Percentiles rank a stretch among this genome's conserved stretches.
Evolutionary conservation across 129 eudicot genomes (phyloP).

Genomic region (Tanacetum coccineum): DNA sequence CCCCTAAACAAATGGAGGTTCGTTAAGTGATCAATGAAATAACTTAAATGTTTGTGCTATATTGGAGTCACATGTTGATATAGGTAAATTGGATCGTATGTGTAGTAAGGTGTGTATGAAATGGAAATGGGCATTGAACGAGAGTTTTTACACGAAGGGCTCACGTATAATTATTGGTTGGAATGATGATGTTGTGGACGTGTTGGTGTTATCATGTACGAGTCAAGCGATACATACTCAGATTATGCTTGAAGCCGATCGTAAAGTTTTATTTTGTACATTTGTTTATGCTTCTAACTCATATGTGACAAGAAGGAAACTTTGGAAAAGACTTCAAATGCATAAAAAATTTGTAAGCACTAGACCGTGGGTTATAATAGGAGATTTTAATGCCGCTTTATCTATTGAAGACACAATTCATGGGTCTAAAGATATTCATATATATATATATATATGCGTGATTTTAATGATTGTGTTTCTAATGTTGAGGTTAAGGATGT

Average conservation of each 20-base stretch:
- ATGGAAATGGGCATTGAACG: background rate
- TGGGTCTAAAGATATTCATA: no score
- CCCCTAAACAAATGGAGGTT: no score
- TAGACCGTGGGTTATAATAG: no score
- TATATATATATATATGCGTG: no score
- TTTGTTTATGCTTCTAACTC: no score
- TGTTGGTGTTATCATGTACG: background rate
- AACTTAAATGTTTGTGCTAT: background rate
- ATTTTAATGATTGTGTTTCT: no score
- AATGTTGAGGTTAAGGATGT: background rate
- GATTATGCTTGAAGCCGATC: background rate
- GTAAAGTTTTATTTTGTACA: background rate
- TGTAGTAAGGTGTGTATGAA: background rate
- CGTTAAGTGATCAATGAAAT: no score
- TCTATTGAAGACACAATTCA: no score
- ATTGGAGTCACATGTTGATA: background rate
- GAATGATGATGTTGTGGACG: background rate
- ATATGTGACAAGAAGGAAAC: no score
- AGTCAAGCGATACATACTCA: background rate
- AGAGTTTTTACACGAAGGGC: background rate
- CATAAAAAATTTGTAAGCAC: no score
- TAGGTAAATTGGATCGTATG: background rate
- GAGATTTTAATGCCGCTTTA: no score
- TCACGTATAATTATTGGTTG: background rate
- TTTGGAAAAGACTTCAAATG: no score